These are phyloP conservation scores for Termitomyces sp. DNA, from an alignment of 768 basidiomycete genomes.

Conservation along the genomic window DNA sequence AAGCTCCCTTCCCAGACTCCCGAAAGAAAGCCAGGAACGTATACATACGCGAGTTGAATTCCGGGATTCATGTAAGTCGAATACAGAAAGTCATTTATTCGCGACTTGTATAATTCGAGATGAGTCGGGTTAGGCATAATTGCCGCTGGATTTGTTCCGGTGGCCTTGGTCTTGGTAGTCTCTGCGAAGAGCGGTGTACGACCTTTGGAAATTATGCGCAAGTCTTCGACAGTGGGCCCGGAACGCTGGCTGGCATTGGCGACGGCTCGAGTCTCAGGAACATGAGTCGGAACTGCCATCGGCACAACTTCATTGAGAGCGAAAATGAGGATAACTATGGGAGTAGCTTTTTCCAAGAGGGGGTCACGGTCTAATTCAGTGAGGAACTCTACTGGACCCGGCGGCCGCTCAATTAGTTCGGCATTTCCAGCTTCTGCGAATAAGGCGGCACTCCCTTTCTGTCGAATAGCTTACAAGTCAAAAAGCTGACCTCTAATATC, in stretches of 20 bases:
- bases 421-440: background rate
- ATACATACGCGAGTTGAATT: slow-evolving; percentile 20
- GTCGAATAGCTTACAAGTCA: background rate
- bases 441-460: background rate
- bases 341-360: slow-evolving; percentile 33
- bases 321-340: slow-evolving; percentile 48
- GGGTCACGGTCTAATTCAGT: slow-evolving; percentile 8
- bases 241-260: slow-evolving; percentile 36
- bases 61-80: slow-evolving; percentile 15
- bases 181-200: slow-evolving; percentile 49
- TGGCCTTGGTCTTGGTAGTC: slow-evolving; percentile 12
- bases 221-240: slow-evolving; percentile 53
- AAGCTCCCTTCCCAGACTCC: slow-evolving; percentile 59
- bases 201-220: slow-evolving; percentile 31
- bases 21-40: slow-evolving; percentile 40
- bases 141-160: slow-evolving; percentile 1
- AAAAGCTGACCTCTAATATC: background rate
- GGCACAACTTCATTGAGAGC: slow-evolving; percentile 42
- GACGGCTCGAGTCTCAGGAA: slow-evolving; percentile 41
- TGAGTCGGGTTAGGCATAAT: slow-evolving; percentile 16
- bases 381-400: background rate
- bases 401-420: background rate
- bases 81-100: slow-evolving; percentile 12
- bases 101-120: slow-evolving; percentile 25
- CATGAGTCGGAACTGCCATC: slow-evolving; percentile 40